A percentile compares a stretch with the other conserved stretches of the same genome.
These are phyloP conservation scores for Aspergillus mulundensis DNA, from an alignment of 495 filamentous ascomycete species.

Conservation along the genomic window DNA sequence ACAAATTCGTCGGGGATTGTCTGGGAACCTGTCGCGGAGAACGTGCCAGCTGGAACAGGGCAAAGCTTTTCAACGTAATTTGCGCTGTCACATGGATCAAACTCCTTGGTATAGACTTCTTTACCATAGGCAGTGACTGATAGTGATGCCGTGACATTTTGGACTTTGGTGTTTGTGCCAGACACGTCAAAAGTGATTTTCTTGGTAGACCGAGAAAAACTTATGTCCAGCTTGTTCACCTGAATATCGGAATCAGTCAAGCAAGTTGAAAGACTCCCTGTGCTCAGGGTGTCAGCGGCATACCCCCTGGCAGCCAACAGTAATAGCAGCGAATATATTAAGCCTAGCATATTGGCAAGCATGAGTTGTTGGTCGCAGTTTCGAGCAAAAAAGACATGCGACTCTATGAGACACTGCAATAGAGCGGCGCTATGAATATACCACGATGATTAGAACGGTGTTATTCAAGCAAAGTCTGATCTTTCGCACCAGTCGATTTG, in stretches of 20 bases:
- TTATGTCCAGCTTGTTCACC: conserved; percentile 70
- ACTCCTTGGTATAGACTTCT: conserved; percentile 70
- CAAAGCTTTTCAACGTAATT: conserved; percentile 72
- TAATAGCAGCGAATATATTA: conserved; percentile 19
- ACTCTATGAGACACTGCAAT: neutral
- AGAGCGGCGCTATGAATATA: neutral
- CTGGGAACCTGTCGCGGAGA: conserved; percentile 67
- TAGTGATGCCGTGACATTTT: conserved; percentile 78
- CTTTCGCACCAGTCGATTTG: conserved; percentile 10
- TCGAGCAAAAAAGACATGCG: neutral
- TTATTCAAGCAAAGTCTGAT: conserved; percentile 1
- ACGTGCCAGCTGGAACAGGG: conserved; percentile 72
- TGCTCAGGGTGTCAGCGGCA: conserved; percentile 71
- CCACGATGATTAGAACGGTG: conserved; percentile 1
- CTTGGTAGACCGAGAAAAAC: conserved; percentile 70
- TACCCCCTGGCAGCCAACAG: conserved; percentile 41
- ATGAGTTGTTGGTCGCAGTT: neutral
- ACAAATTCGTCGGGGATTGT: conserved; percentile 66
- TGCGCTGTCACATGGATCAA: conserved; percentile 71
- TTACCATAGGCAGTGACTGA: conserved; percentile 84
- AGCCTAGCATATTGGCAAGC: conserved; percentile 23
- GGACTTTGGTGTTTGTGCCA: conserved; percentile 65
- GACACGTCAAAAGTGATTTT: conserved; percentile 77
- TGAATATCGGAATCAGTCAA: conserved; percentile 59
- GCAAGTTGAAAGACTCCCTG: conserved; percentile 75